Conservation (phyloP, 306 rosid genomes). For the Potentilla sterilis region DNA sequence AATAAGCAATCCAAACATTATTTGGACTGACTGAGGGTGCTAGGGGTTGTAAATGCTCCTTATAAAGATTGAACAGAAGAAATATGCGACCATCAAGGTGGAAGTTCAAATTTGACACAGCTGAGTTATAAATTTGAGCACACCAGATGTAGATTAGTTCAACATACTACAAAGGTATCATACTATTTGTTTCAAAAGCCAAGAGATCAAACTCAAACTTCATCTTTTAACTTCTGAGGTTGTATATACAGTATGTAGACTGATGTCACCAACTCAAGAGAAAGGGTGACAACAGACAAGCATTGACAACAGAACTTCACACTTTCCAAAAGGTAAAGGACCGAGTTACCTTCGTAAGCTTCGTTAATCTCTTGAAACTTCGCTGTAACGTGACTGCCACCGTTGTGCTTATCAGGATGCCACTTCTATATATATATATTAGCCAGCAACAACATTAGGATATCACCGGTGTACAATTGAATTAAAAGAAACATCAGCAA, state of each 20-base stretch:
- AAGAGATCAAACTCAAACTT: not conserved
- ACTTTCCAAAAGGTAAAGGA: not conserved
- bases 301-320: constrained; percentile 11
- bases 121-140: not conserved
- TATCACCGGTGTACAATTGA: constrained; percentile 11
- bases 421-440: constrained; percentile 49
- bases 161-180: not conserved
- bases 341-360: constrained; percentile 61
- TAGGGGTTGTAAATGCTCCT: not conserved
- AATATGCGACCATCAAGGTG: not conserved
- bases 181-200: constrained; percentile 9
- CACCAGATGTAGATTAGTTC: not conserved
- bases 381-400: constrained; percentile 49
- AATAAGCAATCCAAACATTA: not conserved
- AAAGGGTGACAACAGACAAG: constrained; percentile 9
- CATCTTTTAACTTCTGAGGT: constrained; percentile 12
- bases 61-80: not conserved
- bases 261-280: not conserved
- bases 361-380: constrained; percentile 76
- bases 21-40: not conserved
- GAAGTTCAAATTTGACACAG: not conserved
- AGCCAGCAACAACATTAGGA: constrained; percentile 27
- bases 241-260: constrained; percentile 3
- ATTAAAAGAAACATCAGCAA: not conserved
- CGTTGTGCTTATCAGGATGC: constrained; percentile 81